Evolutionary conservation across 441 rosid species (phyloP), one percentile per base, ranked within the genome.

Genomic region (Breynia disticha): DNA sequence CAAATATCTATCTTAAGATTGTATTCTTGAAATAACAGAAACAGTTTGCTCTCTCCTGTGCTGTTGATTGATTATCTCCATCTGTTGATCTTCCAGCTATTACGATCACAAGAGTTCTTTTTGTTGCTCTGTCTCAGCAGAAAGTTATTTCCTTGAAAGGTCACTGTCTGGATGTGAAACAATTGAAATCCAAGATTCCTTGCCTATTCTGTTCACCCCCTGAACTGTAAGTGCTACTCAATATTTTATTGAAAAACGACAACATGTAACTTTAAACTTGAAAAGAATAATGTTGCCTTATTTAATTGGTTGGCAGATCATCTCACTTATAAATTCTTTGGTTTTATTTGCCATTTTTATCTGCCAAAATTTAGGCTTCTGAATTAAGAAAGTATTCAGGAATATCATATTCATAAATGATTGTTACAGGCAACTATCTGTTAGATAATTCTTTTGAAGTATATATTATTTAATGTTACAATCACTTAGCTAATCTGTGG

Each of bases 301-400:
- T 42, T 60, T 50, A 45, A 41, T 46, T 53, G 53, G 50, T 39
- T 42, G 19, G 11, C 32, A 14, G 19, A 41, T 56, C 15, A 48
- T 20, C 22, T 56, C 50, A 42, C 44, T 42, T n/a, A 44, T 42
- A 53, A 51, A 44, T n/a, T 41, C 11, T 2, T 47, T 54, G 32
- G 12, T 24, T 16, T 56, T 46, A 46, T 20, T 17, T 19, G 42
- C 62, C 49, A 50, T 15, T 44, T 50, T n/a, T 2, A 18, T 19
- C 17, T 18, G 50, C 51, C 57, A 58, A 24, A 24, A 24, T 2
- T 3, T 24, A 24, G 32, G 32, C 32, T 24, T 24, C 32, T 7
- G 7, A 7, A 24, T 3, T 24, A 24, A 2, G 32, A 24, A 24
- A 3, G 7, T 24, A 24, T 24, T 24, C 32, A 24, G 32, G 32